A percentile compares a stretch with the other conserved stretches of the same genome.
These are phyloP conservation scores for Epichloe brachyelytri DNA, from an alignment of 2,329 filamentous ascomycete genomes.

Conservation along the genomic window DNA sequence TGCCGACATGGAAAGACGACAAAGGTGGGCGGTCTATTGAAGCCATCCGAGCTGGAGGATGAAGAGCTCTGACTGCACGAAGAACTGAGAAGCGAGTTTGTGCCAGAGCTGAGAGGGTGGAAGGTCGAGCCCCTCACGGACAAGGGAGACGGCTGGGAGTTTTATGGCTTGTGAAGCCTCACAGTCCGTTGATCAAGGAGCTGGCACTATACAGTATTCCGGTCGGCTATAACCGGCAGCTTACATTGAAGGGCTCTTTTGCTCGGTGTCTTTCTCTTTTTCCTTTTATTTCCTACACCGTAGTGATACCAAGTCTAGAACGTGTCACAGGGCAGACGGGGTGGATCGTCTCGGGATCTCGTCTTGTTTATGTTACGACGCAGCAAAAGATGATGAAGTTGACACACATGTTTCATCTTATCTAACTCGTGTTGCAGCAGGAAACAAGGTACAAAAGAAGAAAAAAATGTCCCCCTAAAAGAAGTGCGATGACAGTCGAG, in stretches of 20 bases:
- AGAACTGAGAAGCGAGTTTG: constrained; percentile 52
- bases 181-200: background rate
- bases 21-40: constrained; percentile 89
- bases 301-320: constrained; percentile 16
- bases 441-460: background rate
- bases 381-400: background rate
- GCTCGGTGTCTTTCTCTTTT: background rate
- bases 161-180: constrained; percentile 42
- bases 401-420: background rate
- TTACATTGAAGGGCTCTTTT: background rate
- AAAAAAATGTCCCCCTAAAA: background rate
- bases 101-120: constrained; percentile 22
- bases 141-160: constrained; percentile 47
- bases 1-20: constrained; percentile 78
- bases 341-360: constrained; percentile 1
- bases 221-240: background rate
- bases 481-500: background rate
- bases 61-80: constrained; percentile 76
- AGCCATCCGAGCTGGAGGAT: constrained; percentile 92
- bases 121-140: constrained; percentile 13
- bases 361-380: constrained; percentile 1
- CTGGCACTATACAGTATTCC: background rate
- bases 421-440: background rate
- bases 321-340: constrained; percentile 6
- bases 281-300: constrained; percentile 6